Percentiles rank a stretch among this genome's conserved stretches.
These are phyloP conservation scores for Neohortaea acidophila DNA, from an alignment of 495 filamentous ascomycete species.

Conservation along the genomic window DNA sequence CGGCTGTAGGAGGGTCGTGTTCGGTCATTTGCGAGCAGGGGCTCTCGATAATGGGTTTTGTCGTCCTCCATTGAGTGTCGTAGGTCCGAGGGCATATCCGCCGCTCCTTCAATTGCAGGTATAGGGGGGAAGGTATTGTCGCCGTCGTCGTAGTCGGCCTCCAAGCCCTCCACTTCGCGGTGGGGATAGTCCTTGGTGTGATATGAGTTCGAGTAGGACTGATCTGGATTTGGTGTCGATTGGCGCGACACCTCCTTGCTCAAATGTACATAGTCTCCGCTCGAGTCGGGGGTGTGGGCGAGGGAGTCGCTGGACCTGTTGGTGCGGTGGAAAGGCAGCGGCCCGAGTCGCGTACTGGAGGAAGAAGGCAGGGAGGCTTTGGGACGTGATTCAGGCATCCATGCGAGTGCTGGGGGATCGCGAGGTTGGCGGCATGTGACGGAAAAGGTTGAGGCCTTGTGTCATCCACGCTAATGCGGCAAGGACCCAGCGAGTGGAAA, in stretches of 20 bases:
- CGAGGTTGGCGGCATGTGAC: conserved; percentile 1
- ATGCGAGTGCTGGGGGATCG: conserved; percentile 9
- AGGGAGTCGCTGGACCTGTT: conserved; percentile 5
- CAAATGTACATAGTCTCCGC: conserved; percentile 13
- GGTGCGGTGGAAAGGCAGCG: conserved; percentile 10
- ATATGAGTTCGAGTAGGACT: conserved; percentile 6
- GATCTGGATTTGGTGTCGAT: conserved; percentile 7
- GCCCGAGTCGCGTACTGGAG: conserved; percentile 1
- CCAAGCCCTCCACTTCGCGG: conserved; percentile 3
- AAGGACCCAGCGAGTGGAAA: no score
- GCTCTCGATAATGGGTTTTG: conserved; percentile 6
- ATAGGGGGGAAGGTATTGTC: no score
- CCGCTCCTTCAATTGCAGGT: no score
- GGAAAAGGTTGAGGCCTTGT: no score
- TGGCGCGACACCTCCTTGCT: conserved; percentile 11
- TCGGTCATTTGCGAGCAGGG: conserved; percentile 12
- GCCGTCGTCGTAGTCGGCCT: conserved; percentile 14
- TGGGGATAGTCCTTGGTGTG: neutral
- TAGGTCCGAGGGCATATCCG: conserved; percentile 24
- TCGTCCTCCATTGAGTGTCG: conserved; percentile 14
- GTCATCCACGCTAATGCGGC: no score
- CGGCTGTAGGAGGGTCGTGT: conserved; percentile 17
- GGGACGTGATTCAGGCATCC: conserved; percentile 17
- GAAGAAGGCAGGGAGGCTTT: conserved; percentile 4
- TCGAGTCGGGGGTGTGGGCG: neutral